phyloP scores from a whole-genome alignment of 2,329 filamentous ascomycete species.

The Basipetospora chlamydospora region DNA sequence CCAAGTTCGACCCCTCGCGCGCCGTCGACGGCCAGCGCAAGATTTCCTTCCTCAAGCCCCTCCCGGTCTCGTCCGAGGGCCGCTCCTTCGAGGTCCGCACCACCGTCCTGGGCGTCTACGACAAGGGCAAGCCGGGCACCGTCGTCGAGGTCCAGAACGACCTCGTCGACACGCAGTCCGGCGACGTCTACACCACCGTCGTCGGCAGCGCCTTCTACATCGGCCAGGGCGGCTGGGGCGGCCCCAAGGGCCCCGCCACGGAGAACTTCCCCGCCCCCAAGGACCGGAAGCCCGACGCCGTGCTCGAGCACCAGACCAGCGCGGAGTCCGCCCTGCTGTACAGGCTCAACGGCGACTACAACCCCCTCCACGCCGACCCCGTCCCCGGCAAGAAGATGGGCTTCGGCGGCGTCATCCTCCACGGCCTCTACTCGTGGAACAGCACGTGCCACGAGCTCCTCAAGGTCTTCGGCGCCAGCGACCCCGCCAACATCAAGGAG shows the following conservation, averaged over 20 bases:
- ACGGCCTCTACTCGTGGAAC: constrained; percentile 84
- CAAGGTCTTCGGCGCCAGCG: constrained; percentile 56
- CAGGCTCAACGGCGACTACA: constrained; percentile 85
- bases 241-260: constrained; percentile 74
- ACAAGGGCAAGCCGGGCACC: constrained; percentile 73
- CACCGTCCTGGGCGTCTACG: constrained; percentile 74
- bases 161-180: constrained; percentile 52
- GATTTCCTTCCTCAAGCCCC: constrained; percentile 60
- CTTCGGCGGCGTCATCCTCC: constrained; percentile 78
- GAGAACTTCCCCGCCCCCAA: constrained; percentile 65
- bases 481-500: constrained; percentile 71
- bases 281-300: constrained; percentile 55
- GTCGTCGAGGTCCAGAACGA: constrained; percentile 69
- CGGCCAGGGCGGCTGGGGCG: constrained; percentile 69
- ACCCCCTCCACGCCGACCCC: constrained; percentile 78
- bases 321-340: constrained; percentile 63
- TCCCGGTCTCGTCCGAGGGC: constrained; percentile 58
- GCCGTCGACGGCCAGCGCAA: constrained; percentile 76
- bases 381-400: constrained; percentile 81
- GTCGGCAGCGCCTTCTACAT: constrained; percentile 65
- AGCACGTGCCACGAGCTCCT: constrained; percentile 59
- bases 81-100: constrained; percentile 60
- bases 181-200: constrained; percentile 38
- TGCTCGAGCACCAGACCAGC: constrained; percentile 56
- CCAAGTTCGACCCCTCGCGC: constrained; percentile 58